Percentiles rank a stretch among this genome's conserved stretches.
Evolutionary conservation across 225 moss, liverwort and hornwort species (phyloP).

Genomic region (Rhytidiadelphus loreus): DNA sequence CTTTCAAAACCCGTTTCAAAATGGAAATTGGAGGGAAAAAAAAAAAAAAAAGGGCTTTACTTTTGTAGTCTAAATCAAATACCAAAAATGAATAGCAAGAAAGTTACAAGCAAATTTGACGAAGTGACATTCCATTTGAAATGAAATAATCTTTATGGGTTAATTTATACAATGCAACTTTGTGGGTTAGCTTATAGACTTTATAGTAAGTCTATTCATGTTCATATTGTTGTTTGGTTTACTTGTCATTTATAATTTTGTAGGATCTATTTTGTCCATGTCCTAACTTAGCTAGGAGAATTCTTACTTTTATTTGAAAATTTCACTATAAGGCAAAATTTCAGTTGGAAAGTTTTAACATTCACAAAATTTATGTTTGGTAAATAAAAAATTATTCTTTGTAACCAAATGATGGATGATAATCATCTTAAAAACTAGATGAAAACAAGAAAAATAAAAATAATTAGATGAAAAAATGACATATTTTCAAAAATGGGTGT

Average conservation of each 20-base stretch:
- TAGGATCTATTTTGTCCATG: neutral
- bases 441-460: neutral
- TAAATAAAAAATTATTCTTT: neutral
- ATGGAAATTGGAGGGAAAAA: too few relatives aligned
- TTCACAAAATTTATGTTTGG: neutral
- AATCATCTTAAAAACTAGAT: neutral
- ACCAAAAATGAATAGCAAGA: rapidly evolving
- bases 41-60: neutral
- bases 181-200: rapidly evolving
- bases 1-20: too few relatives aligned
- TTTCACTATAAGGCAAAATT: neutral
- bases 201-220: rapidly evolving
- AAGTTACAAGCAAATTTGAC: neutral
- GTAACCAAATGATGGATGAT: neutral
- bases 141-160: rapidly evolving
- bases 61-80: neutral
- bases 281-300: rapidly evolving
- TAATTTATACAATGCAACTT: neutral
- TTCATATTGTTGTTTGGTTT: neutral
- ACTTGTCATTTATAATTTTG: too few relatives aligned
- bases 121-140: neutral
- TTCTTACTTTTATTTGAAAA: neutral
- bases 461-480: neutral
- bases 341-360: neutral
- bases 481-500: rapidly evolving